Evolutionary conservation across 805 yeast species (phyloP).

Genomic region (Lachancea sp.): DNA sequence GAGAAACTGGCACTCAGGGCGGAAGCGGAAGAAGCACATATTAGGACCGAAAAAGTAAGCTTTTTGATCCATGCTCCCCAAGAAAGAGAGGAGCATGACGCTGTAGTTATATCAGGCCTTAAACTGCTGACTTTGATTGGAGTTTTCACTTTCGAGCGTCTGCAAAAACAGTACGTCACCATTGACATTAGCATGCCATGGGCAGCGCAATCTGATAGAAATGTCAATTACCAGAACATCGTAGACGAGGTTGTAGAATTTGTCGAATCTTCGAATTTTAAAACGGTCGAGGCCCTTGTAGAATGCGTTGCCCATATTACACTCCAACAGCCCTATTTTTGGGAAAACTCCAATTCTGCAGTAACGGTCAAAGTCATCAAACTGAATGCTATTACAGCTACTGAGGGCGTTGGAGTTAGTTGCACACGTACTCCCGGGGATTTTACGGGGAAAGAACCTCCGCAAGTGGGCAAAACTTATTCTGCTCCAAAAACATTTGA

Average conservation of each 20-base stretch:
- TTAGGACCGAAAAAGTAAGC: slow-evolving; percentile 30
- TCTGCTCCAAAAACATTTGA: slow-evolving; percentile 21
- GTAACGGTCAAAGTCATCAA: slow-evolving; percentile 64
- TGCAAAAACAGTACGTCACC: slow-evolving; percentile 68
- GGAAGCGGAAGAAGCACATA: slow-evolving; percentile 23
- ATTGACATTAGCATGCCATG: slow-evolving; percentile 49
- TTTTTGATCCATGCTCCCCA: slow-evolving; percentile 9
- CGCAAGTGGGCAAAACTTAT: background rate
- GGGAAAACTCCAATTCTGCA: slow-evolving; percentile 33
- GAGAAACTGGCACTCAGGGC: slow-evolving; percentile 17
- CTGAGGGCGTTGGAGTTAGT: slow-evolving; percentile 87
- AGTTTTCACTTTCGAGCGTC: slow-evolving; percentile 84
- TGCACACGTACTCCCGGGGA: slow-evolving; percentile 45
- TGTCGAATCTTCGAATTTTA: slow-evolving; percentile 75
- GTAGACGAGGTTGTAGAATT: slow-evolving; percentile 48
- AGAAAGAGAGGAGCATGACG: background rate
- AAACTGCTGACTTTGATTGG: slow-evolving; percentile 77
- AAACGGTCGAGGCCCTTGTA: slow-evolving; percentile 91
- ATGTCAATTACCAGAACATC: slow-evolving; percentile 33
- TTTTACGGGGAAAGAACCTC: slow-evolving; percentile 12
- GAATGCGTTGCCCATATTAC: slow-evolving; percentile 59
- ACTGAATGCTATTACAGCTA: slow-evolving; percentile 80
- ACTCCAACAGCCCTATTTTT: slow-evolving; percentile 37
- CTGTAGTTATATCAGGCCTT: slow-evolving; percentile 40
- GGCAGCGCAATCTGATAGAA: slow-evolving; percentile 13